A percentile compares a stretch with the other conserved stretches of the same genome.
These are phyloP conservation scores for Casuarina glauca DNA, from an alignment of 306 rosid species.

Conservation along the genomic window DNA sequence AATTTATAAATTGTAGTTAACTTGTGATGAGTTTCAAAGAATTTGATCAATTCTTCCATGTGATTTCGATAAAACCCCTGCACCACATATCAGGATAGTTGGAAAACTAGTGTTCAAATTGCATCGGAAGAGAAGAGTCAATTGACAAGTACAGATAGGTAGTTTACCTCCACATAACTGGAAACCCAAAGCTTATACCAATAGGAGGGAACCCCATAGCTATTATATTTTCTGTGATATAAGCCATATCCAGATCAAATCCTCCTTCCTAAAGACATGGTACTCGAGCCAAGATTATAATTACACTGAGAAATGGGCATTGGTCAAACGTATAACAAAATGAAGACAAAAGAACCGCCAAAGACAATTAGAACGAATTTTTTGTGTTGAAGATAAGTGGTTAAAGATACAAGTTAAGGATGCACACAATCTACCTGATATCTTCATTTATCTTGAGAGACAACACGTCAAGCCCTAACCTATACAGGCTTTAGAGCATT, in stretches of 20 bases:
- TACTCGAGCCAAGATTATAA: constrained; percentile 21
- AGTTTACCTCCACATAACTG: constrained; percentile 92
- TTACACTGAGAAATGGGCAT: constrained; percentile 4
- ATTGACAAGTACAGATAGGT: constrained; percentile 13
- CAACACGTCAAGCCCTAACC: constrained; percentile 94
- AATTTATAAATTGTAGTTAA: constrained; percentile 30
- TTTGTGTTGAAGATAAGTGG: neutral
- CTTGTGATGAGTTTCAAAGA: constrained; percentile 97
- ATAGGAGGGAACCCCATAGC: constrained; percentile 99
- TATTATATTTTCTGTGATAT: constrained; percentile 93
- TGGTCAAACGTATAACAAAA: constrained; percentile 4
- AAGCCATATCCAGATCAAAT: constrained; percentile 97
- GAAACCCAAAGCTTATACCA: constrained; percentile 97
- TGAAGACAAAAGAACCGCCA: neutral
- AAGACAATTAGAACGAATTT: neutral
- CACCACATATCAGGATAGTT: constrained; percentile 33
- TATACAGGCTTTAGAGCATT: constrained; percentile 98
- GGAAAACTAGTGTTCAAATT: constrained; percentile 12
- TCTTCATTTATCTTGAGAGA: constrained; percentile 96
- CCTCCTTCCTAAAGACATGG: constrained; percentile 75
- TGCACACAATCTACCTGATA: constrained; percentile 67
- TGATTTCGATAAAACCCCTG: constrained; percentile 97
- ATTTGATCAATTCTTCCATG: constrained; percentile 98
- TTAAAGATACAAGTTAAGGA: constrained; percentile 8
- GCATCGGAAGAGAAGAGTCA: constrained; percentile 21